Percentiles rank a stretch among this genome's conserved stretches.
These are phyloP conservation scores for Phoenix dactylifera DNA, from an alignment of 176 grass and related monocot genomes.

Conservation along the genomic window DNA sequence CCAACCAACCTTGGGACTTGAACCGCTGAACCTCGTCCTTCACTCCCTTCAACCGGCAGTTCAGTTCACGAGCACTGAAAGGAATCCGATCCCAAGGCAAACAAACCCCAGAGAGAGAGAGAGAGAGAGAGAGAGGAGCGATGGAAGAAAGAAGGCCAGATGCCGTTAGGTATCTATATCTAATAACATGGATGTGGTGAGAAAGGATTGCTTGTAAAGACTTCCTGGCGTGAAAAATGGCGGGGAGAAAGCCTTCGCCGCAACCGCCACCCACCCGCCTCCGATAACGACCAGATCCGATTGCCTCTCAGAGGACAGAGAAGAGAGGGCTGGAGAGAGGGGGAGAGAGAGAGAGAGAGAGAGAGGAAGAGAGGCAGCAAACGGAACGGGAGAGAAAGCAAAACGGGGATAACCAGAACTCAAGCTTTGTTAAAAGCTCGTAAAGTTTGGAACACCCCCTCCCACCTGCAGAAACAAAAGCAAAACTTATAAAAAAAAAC, in stretches of 20 bases:
- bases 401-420: no score
- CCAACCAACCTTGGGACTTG: conserved; percentile 1
- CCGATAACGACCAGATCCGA: background rate
- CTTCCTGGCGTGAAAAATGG: conserved; percentile 4
- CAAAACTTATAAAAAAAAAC: no score
- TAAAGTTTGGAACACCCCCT: no score
- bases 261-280: conserved; percentile 2
- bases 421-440: no score
- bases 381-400: no score
- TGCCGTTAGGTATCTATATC: background rate
- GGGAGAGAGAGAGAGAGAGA: background rate
- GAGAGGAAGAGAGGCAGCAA: no score
- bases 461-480: no score
- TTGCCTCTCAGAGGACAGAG: background rate
- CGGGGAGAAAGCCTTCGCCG: background rate
- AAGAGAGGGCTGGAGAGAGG: background rate
- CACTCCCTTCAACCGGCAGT: background rate
- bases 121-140: background rate
- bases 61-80: background rate
- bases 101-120: background rate
- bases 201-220: background rate
- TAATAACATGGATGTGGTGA: background rate
- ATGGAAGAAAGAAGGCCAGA: background rate
- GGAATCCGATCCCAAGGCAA: background rate
- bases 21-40: background rate